phyloP scores from a whole-genome alignment of 2,329 filamentous ascomycete genomes.

The Gremmenia infestans region DNA sequence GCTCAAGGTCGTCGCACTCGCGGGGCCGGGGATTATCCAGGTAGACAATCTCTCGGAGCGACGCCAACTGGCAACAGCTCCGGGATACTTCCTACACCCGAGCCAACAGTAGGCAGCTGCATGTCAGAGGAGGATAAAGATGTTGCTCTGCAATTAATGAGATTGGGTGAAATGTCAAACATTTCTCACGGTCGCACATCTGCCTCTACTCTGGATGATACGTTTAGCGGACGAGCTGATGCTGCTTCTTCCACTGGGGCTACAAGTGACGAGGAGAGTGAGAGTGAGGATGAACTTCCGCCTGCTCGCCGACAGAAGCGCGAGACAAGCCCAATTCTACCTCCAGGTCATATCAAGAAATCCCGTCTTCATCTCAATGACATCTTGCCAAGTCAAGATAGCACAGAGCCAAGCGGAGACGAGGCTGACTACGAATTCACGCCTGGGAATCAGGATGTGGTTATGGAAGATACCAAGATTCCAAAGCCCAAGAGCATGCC shows the following conservation, averaged over 20 bases:
- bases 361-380: slow-evolving; percentile 46
- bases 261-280: slow-evolving; percentile 71
- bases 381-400: slow-evolving; percentile 51
- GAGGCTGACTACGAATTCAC: slow-evolving; percentile 47
- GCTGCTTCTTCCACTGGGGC: slow-evolving; percentile 78
- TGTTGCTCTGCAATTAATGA: slow-evolving; percentile 94
- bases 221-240: slow-evolving; percentile 85
- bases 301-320: slow-evolving; percentile 53
- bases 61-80: slow-evolving; percentile 40
- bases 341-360: slow-evolving; percentile 39
- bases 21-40: slow-evolving; percentile 52
- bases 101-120: slow-evolving; percentile 94
- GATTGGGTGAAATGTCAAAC: slow-evolving; percentile 88
- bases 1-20: slow-evolving; percentile 63
- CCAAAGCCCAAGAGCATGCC: slow-evolving; percentile 38
- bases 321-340: slow-evolving; percentile 48
- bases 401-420: slow-evolving; percentile 56
- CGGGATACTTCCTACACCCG: slow-evolving; percentile 81
- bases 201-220: slow-evolving; percentile 88
- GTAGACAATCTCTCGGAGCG: slow-evolving; percentile 35
- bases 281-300: slow-evolving; percentile 58
- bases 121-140: slow-evolving; percentile 94
- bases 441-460: slow-evolving; percentile 23
- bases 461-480: slow-evolving; percentile 30
- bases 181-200: slow-evolving; percentile 90